Base-by-base conservation (phyloP, 1,284 basidiomycete genomes). In the Fomitopsis betulina region DNA sequence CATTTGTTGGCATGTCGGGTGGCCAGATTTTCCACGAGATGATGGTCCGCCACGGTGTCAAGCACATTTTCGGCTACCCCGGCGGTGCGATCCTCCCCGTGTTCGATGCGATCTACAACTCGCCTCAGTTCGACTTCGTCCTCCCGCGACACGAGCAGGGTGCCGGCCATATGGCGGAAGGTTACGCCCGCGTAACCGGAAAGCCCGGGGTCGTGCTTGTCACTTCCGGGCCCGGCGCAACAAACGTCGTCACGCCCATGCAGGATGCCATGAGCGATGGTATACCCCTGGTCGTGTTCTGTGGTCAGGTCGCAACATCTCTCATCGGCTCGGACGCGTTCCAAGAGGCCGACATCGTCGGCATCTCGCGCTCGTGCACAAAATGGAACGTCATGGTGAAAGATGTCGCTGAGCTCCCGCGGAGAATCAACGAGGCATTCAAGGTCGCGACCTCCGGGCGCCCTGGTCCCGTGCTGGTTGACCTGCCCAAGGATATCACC, bases 321-420 rank as follows among this genome's bases (percentile, higher is more conserved):
- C 89, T 94, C 56, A 98, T 99, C 60, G 97, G 96, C 32, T 96
- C 93, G 3, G 96, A 99, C 72, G 92, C 94, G 3, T 99, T 99
- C 85, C 96, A 99, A 73, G 96, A 99, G 75, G 96, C 96, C 47
- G 97, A 99, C 70, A 78, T 98, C 54, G 83, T 99, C 60, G 97
- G 97, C 56, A 99, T 99, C 73, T 97, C 94, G 54, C 82, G 96
- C 62, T 89, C 89, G 65, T 99, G 96, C 79, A 98, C 97, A 30
- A 99, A 99, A 75, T 99, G 96, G 97, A 99, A 99, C 73, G 96
- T 99, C 64, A 97, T 98, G 95, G 93, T 99, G 61, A 98, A 98
- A 77, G 95, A 97, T 72, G 94, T 99, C 62, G 77, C 92, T 27
- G 96, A 98, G 75, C 82, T 98, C 4, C 97, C 96, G 8, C 80